Base-by-base conservation (phyloP, 345 rosid species). In the Anacardium occidentale region DNA sequence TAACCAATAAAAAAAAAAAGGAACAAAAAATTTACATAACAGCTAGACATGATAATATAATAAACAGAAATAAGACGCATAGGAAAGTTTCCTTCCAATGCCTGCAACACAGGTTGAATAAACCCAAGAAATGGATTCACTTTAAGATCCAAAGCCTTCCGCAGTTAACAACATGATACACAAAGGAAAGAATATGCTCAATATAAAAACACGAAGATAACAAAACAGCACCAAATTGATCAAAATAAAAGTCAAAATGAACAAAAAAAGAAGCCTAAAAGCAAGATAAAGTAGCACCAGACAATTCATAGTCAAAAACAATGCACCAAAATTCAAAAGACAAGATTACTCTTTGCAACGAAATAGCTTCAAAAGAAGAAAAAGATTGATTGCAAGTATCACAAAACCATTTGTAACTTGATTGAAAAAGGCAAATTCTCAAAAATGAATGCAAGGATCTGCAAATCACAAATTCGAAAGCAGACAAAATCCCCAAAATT, bases 31-130 rank as follows among this genome's bases (percentile, higher is more conserved):
- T 52, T 70, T 54, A 68, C 48, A 13, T 18, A 62, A 79, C 82
- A 81, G 80, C 80, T 75, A 74, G 74, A 78, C 67, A 81, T 26
- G 12, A 76, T 48, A 71, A 60, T 54, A 75, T 62, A 71, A 67
- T 25, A 71, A 32, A 72, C 75, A 79, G 26, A 64, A 78, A 78
- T 37, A 40, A 53, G 71, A 77, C 68, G 77, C 54, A 69, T 26
- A 72, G 55, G 42, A 37, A 72, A 66, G 74, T 73, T 82, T 80
- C 78, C 84, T 78, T 75, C 77, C 62, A 75, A 53, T 44, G 63
- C 74, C 63, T 52, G 80, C 80, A 80, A 80, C 52, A 56, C 51
- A 60, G 25, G 44, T 74, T 61, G 64, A 79, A 59, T 70, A 75
- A 76, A 74, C 69, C 77, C 69, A 73, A 79, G 56, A 66, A 63